Percentiles rank a stretch among this genome's conserved stretches.
Conservation (phyloP, 768 basidiomycete genomes). For the Amanita inopinata region DNA sequence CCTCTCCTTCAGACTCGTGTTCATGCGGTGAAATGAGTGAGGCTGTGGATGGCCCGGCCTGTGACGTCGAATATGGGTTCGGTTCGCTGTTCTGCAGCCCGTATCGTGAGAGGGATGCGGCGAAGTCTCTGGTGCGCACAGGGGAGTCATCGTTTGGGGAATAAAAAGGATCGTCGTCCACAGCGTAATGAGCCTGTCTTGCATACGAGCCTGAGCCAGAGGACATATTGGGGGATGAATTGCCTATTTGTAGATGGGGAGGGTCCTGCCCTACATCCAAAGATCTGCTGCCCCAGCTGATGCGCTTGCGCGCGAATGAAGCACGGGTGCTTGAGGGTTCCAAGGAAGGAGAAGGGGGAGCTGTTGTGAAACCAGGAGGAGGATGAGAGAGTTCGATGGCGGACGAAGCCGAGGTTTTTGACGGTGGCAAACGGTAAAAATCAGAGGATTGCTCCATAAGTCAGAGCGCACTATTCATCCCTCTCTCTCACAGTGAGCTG, state of each 20-base stretch:
- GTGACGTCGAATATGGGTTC: constrained; percentile 31
- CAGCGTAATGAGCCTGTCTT: constrained; percentile 3
- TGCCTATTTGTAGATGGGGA: constrained; percentile 22
- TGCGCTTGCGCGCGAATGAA: constrained; percentile 39
- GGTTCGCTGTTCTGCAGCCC: constrained; percentile 22
- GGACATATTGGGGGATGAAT: not conserved
- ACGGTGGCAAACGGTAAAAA: too few species aligned
- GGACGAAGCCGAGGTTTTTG: constrained; percentile 28
- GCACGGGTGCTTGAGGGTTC: constrained; percentile 37
- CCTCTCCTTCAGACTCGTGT: constrained; percentile 24
- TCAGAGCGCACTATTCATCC: not conserved
- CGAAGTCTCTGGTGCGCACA: constrained; percentile 14
- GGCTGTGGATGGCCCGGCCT: constrained; percentile 39
- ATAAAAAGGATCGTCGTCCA: constrained; percentile 40
- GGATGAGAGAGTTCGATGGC: constrained; percentile 45
- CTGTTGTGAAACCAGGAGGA: constrained; percentile 32
- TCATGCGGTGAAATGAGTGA: constrained; percentile 34
- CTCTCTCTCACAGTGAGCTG: too few species aligned
- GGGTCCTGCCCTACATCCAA: constrained; percentile 38
- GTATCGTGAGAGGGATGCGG: constrained; percentile 25
- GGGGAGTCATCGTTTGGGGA: constrained; percentile 26
- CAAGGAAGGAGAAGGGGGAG: constrained; percentile 46
- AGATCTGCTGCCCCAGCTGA: constrained; percentile 45
- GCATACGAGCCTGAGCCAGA: not conserved
- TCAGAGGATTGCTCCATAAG: constrained; percentile 28